phyloP scores from a whole-genome alignment of 306 rosid species.

The Acacia acuminata region DNA sequence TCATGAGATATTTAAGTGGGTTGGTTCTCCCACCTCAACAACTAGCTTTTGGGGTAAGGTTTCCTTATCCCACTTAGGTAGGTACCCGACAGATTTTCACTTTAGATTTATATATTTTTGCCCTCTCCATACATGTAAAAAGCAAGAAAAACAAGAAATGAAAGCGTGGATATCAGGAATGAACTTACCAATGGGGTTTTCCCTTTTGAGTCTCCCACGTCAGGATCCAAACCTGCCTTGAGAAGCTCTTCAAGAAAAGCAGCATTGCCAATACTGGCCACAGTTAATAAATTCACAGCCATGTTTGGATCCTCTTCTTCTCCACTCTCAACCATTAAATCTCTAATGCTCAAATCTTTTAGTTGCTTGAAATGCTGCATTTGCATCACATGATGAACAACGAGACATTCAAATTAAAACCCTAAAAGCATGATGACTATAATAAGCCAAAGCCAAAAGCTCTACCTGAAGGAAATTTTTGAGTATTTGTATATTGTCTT shows the following conservation, averaged over 20 bases:
- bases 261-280: constrained; percentile 67
- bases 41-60: too few species aligned
- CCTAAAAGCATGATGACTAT: constrained; percentile 3
- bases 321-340: constrained; percentile 45
- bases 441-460: constrained; percentile 6
- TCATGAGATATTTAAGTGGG: too few species aligned
- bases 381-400: constrained; percentile 7
- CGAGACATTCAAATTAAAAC: neutral
- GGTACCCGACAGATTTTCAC: neutral
- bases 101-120: neutral
- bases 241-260: constrained; percentile 83
- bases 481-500: constrained; percentile 59
- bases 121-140: neutral
- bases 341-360: constrained; percentile 53
- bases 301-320: constrained; percentile 64
- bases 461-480: constrained; percentile 77
- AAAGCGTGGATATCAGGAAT: constrained; percentile 1
- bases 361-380: constrained; percentile 74
- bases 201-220: constrained; percentile 70
- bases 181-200: constrained; percentile 77
- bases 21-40: too few species aligned
- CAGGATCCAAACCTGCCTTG: constrained; percentile 76
- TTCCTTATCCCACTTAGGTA: too few species aligned
- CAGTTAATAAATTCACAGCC: constrained; percentile 56
- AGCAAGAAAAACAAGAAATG: neutral